These are phyloP conservation scores for Dactylorhiza incarnata DNA, from an alignment of 106 monocot genomes.

Conservation along the genomic window DNA sequence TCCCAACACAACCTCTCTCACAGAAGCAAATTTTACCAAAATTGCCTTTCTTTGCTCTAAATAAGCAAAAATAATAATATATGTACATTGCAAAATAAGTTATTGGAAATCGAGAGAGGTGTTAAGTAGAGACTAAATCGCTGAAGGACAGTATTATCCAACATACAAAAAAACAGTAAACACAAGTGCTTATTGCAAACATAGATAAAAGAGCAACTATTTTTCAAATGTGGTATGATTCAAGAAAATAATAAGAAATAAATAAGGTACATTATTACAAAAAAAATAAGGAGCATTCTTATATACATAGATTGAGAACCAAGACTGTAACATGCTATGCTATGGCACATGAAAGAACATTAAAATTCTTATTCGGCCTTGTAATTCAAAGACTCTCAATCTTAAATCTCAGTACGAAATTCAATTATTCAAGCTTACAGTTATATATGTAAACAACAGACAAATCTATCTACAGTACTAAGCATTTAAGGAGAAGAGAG, in stretches of 20 bases:
- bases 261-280: neutral
- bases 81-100: neutral
- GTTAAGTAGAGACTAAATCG: neutral
- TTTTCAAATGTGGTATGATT: neutral
- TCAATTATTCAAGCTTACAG: no score
- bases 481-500: no score
- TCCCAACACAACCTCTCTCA: constrained; percentile 95
- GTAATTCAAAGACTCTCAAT: no score
- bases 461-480: no score
- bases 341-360: no score
- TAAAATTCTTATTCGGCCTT: no score
- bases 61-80: constrained; percentile 10
- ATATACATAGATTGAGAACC: neutral
- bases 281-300: neutral
- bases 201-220: neutral
- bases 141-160: no score
- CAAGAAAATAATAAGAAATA: neutral
- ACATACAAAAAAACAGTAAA: neutral
- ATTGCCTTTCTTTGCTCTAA: constrained; percentile 67
- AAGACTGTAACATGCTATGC: no score
- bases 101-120: neutral
- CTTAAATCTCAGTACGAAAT: no score
- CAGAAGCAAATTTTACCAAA: constrained; percentile 84
- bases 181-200: neutral
- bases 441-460: no score